Base-by-base conservation (phyloP, 2,329 filamentous ascomycete genomes). In the Nothophoma quercina region DNA sequence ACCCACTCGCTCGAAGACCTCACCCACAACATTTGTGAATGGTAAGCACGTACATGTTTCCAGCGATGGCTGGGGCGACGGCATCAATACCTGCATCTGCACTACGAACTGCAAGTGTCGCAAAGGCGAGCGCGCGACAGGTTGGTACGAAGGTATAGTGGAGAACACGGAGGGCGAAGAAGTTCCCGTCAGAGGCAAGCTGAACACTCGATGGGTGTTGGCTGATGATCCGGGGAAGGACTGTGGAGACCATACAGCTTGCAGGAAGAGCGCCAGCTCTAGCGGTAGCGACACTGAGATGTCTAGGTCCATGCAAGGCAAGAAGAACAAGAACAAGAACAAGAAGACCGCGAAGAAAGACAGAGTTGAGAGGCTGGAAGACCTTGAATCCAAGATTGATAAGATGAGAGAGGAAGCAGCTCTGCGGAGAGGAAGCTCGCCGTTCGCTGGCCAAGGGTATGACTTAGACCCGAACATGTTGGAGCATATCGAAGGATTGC, bases 71-170 rank as follows among this genome's bases (percentile, higher is more conserved):
- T 68, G 67, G 65, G 15, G 63, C 9, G 46, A 59, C 7, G 62
- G 59, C 2, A 55, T 72, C 1, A 67, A 71, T 34, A 67, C 65
- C 3, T 72, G 69, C 48, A 62, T 54, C 4, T 72, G 69, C 44
- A 69, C 67, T 1, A 66, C 58, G 7, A 56, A 56, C 12, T 72
- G 69, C 40, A 60, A 44, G 2, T 71, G 67, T 46, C 58, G 67
- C 9, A 66, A 68, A 26, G 65, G 67, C 1, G 62, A 68, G 23
- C 60, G 67, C 5, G 65, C 68, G 7, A 19, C 51, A 39, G 12
- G 21, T 46, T 15, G 38, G 42, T 36, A 53, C 7, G 32, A 36
- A 4, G 19, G 26, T 3, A 28, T n/a, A 8, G 43, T 41, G 16
- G n/a, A n/a, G n/a, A 48, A 50, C 2, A 43, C 35, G 1, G 48